Evolutionary conservation across 805 yeast genomes (phyloP).

Genomic region (Metschnikowia lochheadii): DNA sequence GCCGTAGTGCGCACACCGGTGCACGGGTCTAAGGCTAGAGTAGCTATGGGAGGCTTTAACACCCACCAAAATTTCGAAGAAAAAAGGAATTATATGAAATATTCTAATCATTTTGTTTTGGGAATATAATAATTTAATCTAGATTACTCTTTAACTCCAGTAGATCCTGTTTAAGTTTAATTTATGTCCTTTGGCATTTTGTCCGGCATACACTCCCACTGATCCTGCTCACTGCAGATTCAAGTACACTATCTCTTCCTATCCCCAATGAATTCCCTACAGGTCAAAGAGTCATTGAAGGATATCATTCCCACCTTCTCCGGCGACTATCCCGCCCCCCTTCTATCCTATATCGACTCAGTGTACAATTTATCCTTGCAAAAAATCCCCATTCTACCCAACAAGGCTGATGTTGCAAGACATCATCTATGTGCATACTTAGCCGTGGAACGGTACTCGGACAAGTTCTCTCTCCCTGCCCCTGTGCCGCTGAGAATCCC

Average conservation of each 20-base stretch:
- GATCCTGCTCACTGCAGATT: background rate
- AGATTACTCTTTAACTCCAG: background rate
- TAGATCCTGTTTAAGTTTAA: no score
- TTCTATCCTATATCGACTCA: conserved; percentile 39
- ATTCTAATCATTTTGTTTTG: no score
- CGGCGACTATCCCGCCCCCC: conserved; percentile 40
- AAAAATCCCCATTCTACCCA: conserved; percentile 45
- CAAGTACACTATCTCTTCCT: background rate
- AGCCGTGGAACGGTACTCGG: conserved; percentile 49
- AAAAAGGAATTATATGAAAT: background rate
- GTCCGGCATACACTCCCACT: background rate
- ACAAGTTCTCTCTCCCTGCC: conserved; percentile 42
- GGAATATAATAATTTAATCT: background rate
- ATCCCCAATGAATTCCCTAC: conserved; percentile 17
- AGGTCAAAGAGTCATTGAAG: conserved; percentile 32
- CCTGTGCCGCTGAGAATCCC: conserved; percentile 56
- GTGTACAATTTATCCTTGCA: conserved; percentile 52
- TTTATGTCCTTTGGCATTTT: no score
- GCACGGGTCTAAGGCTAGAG: conserved; percentile 8
- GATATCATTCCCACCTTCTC: conserved; percentile 48
- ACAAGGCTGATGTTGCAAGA: conserved; percentile 59
- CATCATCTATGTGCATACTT: conserved; percentile 64
- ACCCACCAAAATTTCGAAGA: background rate
- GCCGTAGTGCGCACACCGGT: conserved; percentile 11
- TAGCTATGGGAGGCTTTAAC: background rate